Evolutionary conservation across 2,329 filamentous ascomycete species (phyloP), one percentile per base, ranked within the genome.

Genomic region (Parascedosporium putredinis): DNA sequence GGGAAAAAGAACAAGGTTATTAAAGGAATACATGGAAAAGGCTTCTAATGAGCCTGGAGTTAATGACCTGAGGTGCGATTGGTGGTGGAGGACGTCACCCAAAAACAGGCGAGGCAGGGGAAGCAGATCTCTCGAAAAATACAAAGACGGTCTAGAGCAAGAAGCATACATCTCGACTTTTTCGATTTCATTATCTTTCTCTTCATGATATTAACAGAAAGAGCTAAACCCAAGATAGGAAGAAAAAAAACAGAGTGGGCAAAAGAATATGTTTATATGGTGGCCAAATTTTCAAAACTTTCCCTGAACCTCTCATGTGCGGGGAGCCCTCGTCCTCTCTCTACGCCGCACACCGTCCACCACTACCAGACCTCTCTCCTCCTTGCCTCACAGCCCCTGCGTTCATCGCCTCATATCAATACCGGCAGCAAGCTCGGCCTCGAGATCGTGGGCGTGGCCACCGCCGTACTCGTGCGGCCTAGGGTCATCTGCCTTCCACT

Each of bases 401-500:
- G 14, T 51, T 52, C 53, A 58, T 53, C 57, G 56, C 46, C 33
- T 51, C 20, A 49, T 47, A 60, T 83, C 80, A 58, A 82, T 72
- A 18, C 80, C 76, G 24, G 73, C 74, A 25, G 75, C 75, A 36
- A 83, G 68, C 53, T 82, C 79, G 24, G 75, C 75, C 64, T 83
- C 79, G 18, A 83, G 67, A 4, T 72, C 72, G 38, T 68, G 68
- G 42, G 67, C 64, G 31, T 72, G 70, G 7, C 12, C 46, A 44
- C 66, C 62, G 25, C 68, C 62, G 56, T 79, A 80, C 60, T 81
- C 78, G 59, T 81, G 76, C 5, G 78, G 78, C 36, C 78, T 65
- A 6, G 78, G 78, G 49, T 81, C 78, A 56, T 81, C 75, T 14
- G 74, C 71, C 5, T 67, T 78, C 78, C 78, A 82, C 57, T 79